These are phyloP conservation scores for Amphirosellinia nigrospora DNA, from an alignment of 495 filamentous ascomycete species.

Conservation along the genomic window DNA sequence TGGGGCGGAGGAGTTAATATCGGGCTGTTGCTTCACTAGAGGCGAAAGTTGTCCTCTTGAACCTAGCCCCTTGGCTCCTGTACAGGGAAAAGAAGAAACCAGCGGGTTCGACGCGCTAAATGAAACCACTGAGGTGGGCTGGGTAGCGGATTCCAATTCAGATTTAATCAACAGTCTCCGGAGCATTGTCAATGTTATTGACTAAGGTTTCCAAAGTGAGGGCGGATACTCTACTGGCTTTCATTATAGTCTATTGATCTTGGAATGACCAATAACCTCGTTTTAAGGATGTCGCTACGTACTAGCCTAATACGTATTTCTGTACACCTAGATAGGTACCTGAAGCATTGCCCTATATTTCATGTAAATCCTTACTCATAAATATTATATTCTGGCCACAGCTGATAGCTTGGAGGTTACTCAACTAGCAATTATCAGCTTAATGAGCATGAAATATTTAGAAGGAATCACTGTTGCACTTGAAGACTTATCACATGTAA, in stretches of 20 bases:
- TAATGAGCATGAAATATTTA: not conserved
- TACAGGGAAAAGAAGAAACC: not conserved
- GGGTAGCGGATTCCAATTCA: slow-evolving; percentile 55
- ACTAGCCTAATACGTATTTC: too few relatives aligned
- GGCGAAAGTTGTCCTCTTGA: not conserved
- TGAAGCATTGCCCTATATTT: not conserved
- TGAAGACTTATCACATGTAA: not conserved
- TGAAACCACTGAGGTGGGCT: slow-evolving; percentile 31
- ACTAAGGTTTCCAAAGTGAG: not conserved
- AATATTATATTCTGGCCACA: not conserved
- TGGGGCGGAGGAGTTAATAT: not conserved
- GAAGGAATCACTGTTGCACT: not conserved
- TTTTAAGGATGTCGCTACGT: not conserved
- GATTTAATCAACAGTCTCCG: slow-evolving; percentile 55
- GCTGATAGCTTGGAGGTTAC: not conserved
- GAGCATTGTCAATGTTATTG: slow-evolving; percentile 58
- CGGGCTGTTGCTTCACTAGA: not conserved
- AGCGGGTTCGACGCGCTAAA: not conserved
- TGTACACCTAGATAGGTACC: not conserved
- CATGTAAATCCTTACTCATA: not conserved
- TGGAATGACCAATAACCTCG: not conserved
- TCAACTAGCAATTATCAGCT: not conserved
- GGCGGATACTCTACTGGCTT: not conserved
- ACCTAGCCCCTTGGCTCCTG: not conserved
- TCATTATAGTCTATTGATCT: not conserved